Conservation (phyloP, 2,329 filamentous ascomycete species). For the Sphaerulina vaccinii region DNA sequence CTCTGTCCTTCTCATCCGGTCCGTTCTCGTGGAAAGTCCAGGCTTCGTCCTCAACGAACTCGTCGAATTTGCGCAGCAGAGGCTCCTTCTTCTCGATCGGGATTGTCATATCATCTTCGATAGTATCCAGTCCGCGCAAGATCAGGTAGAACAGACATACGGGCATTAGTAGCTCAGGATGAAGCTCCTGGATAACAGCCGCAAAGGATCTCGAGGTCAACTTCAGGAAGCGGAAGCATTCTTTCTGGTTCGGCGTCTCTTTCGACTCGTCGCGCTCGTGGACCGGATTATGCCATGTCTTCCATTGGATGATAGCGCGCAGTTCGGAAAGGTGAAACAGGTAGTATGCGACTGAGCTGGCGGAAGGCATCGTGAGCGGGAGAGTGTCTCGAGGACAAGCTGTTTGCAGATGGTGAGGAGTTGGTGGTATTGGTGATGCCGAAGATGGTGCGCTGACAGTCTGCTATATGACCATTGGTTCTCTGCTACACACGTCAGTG, state of each 20-base stretch:
- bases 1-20: slow-evolving; percentile 88
- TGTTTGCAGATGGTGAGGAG: background rate
- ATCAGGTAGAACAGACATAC: slow-evolving; percentile 90
- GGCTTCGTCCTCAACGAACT: slow-evolving; percentile 74
- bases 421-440: background rate
- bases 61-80: slow-evolving; percentile 76
- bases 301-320: slow-evolving; percentile 49
- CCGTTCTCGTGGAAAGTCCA: slow-evolving; percentile 89
- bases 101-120: slow-evolving; percentile 98
- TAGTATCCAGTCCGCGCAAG: slow-evolving; percentile 90
- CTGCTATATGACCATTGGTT: background rate
- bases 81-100: slow-evolving; percentile 78
- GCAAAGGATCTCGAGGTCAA: slow-evolving; percentile 90
- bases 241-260: slow-evolving; percentile 70
- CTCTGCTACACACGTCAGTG: background rate
- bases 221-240: slow-evolving; percentile 84
- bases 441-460: background rate
- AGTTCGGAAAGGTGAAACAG: slow-evolving; percentile 38
- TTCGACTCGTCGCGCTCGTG: slow-evolving; percentile 75
- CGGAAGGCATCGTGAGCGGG: slow-evolving; percentile 34
- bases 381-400: background rate
- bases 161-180: slow-evolving; percentile 87
- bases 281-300: slow-evolving; percentile 93
- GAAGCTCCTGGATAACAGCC: slow-evolving; percentile 90
- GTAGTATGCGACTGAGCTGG: slow-evolving; percentile 36